A percentile compares a stretch with the other conserved stretches of the same genome.
Evolutionary conservation across 192 early-diverging fungal species (phyloP).

Genomic region (Anaeromyces robustus): DNA sequence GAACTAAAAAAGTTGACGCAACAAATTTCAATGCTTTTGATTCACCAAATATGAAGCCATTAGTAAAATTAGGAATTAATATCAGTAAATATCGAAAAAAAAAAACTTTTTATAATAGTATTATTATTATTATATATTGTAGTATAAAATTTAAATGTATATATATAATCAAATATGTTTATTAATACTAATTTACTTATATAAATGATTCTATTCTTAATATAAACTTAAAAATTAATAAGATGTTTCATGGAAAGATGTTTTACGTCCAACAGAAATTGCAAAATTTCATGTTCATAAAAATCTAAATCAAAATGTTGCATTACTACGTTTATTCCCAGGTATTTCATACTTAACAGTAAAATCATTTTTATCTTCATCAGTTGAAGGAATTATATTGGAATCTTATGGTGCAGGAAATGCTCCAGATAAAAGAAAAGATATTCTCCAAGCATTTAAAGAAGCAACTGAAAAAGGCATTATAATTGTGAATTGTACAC

Average conservation of each 20-base stretch:
- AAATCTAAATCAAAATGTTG: constrained; percentile 69
- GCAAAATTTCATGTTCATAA: constrained; percentile 73
- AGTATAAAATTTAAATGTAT: no score
- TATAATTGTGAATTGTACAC: constrained; percentile 92
- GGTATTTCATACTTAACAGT: constrained; percentile 83
- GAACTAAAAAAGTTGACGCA: constrained; percentile 60
- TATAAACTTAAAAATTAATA: not conserved
- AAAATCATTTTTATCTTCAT: constrained; percentile 65
- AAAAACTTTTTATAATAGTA: no score
- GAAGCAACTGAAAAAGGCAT: constrained; percentile 85
- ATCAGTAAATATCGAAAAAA: constrained; percentile 50
- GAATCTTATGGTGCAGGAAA: constrained; percentile 97
- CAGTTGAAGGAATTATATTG: constrained; percentile 78
- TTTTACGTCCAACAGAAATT: constrained; percentile 71
- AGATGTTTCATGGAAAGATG: constrained; percentile 82
- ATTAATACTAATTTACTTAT: no score
- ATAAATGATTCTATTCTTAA: no score
- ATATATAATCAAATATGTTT: no score
- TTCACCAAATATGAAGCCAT: constrained; percentile 71
- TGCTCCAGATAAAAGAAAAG: constrained; percentile 75
- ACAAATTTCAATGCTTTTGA: constrained; percentile 74
- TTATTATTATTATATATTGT: no score
- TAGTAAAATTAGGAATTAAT: constrained; percentile 93
- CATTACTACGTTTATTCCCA: constrained; percentile 78
- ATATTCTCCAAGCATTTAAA: constrained; percentile 63